phyloP scores from a whole-genome alignment of 2,329 filamentous ascomycete species.

The Periconia digitata region DNA sequence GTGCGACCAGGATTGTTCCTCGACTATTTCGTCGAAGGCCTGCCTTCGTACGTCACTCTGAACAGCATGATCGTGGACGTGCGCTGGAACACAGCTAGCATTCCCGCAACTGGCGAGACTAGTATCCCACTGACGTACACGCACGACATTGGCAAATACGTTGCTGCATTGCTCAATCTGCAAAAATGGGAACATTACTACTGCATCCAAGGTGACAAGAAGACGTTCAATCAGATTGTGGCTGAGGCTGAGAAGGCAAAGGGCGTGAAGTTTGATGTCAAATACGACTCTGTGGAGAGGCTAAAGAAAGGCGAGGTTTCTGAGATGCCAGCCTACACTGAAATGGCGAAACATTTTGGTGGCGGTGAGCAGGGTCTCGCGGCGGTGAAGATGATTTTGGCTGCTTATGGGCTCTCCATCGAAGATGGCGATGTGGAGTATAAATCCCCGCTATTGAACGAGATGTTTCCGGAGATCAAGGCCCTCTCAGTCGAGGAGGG shows the following conservation, averaged over 20 bases:
- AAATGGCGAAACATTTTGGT: conserved; percentile 7
- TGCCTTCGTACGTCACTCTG: conserved; percentile 10
- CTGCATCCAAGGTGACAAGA: conserved; percentile 14
- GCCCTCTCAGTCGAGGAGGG: conserved; percentile 10
- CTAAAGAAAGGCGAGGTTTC: conserved; percentile 13
- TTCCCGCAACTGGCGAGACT: conserved; percentile 53
- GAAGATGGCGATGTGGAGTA: conserved; percentile 6
- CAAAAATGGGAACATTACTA: conserved; percentile 47
- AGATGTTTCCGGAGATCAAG: conserved; percentile 15
- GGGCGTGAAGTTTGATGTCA: conserved; percentile 16
- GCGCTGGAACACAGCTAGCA: conserved; percentile 39
- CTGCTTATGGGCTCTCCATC: conserved; percentile 10
- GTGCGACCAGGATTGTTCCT: conserved; percentile 28
- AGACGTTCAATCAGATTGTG: conserved; percentile 16
- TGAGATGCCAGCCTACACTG: conserved; percentile 11
- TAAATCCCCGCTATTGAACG: conserved; percentile 6
- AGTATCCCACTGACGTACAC: conserved; percentile 53
- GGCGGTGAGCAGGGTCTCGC: conserved; percentile 4
- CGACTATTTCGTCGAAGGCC: conserved; percentile 24
- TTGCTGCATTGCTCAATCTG: conserved; percentile 45
- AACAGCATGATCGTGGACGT: conserved; percentile 14
- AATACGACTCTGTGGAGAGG: conserved; percentile 15
- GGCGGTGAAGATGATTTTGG: conserved; percentile 1
- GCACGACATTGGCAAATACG: conserved; percentile 52
- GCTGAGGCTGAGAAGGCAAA: conserved; percentile 9